Base-by-base conservation (phyloP, 2,329 filamentous ascomycete species). In the Ophiognomonia clavigignenti-juglandacearum region DNA sequence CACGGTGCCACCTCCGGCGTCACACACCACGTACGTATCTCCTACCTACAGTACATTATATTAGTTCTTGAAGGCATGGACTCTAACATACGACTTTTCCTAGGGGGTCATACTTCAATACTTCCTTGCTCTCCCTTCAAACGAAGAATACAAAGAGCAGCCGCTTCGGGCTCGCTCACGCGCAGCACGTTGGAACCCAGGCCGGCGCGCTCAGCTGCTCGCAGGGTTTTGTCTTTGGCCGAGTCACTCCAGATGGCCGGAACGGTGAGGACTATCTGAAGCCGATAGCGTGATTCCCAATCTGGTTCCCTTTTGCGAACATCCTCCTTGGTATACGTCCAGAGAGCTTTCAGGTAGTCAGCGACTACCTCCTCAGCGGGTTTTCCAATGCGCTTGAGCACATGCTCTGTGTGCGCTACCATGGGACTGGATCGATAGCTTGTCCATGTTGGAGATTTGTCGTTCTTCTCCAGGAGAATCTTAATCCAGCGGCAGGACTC, bases 1-100 rank as follows among this genome's bases (percentile, higher is more conserved):
- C 0, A 66, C 64, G 0, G 64, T 68, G 0, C 65, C 66, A 0
- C 66, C 65, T 0, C 65, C 66, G 2, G 64, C 64, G 44, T 67
- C 65, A 5, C 64, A 67, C 1, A 69, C 54, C 0, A 68, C 53
- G 10, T 68, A 55, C 6, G 42, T 54, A 26, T 57, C 56, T 1
- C 56, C 59, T 0, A 14, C 1, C 57, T 54, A 13, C n/a, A n/a
- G n/a, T n/a, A n/a, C n/a, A n/a, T n/a, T n/a, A n/a, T n/a, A n/a
- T n/a, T n/a, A n/a, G n/a, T n/a, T n/a, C n/a, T n/a, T n/a, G n/a
- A n/a, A n/a, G n/a, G n/a, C n/a, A n/a, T n/a, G n/a, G n/a, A n/a
- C n/a, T n/a, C n/a, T n/a, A n/a, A n/a, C n/a, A n/a, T n/a, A n/a
- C n/a, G n/a, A n/a, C n/a, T n/a, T n/a, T n/a, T n/a, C n/a, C n/a